Evolutionary conservation across 2,329 filamentous ascomycete species (phyloP).

Genomic region (Rachicladosporium sp.): DNA sequence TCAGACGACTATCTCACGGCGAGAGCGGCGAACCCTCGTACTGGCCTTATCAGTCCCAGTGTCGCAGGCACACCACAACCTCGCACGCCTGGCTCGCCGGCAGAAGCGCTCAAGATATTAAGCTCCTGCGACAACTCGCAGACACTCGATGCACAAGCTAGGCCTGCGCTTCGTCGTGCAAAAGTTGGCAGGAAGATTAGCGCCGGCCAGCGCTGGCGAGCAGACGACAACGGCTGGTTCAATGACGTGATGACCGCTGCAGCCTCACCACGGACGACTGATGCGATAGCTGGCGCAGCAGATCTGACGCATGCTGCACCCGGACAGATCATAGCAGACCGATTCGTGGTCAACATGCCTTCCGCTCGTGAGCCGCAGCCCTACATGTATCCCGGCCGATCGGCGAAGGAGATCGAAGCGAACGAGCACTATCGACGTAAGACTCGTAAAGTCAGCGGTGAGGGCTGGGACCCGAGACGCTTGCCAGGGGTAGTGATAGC

Average conservation of each 20-base stretch:
- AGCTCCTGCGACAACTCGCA: constrained; percentile 5
- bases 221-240: constrained; percentile 12
- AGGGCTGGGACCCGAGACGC: constrained; percentile 15
- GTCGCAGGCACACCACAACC: constrained; percentile 11
- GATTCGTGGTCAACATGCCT: constrained; percentile 23
- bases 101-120: constrained; percentile 15
- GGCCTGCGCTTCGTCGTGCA: constrained; percentile 12
- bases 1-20: constrained; percentile 26
- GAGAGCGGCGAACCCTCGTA: constrained; percentile 22
- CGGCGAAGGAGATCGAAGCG: constrained; percentile 19
- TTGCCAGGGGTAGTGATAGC: constrained; percentile 5
- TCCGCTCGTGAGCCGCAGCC: constrained; percentile 24
- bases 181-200: constrained; percentile 18
- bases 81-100: constrained; percentile 18
- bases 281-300: constrained; percentile 5
- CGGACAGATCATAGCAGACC: constrained; percentile 11
- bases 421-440: constrained; percentile 20
- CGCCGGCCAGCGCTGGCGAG: constrained; percentile 7
- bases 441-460: constrained; percentile 14
- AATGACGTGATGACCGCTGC: constrained; percentile 5
- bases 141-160: constrained; percentile 7
- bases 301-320: neutral
- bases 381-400: constrained; percentile 18
- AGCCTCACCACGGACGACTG: constrained; percentile 8
- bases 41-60: constrained; percentile 23